Percentiles rank a stretch among this genome's conserved stretches.
These are phyloP conservation scores for Parmelia sp. DNA, from an alignment of 495 filamentous ascomycete species.

Conservation along the genomic window DNA sequence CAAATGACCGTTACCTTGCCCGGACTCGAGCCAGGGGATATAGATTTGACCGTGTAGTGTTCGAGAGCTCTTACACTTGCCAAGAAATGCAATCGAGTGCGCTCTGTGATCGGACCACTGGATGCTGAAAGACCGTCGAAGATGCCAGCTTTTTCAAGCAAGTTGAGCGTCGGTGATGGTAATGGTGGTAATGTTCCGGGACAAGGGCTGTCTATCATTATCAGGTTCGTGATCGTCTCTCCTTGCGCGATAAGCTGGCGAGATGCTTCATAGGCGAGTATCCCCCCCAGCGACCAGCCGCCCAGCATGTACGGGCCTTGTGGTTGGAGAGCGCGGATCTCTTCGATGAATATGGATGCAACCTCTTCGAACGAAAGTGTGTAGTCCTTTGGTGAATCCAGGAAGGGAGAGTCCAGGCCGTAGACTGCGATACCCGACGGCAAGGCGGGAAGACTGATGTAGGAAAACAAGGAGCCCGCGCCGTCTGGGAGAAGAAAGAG, in stretches of 20 bases:
- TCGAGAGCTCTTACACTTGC: slow-evolving; percentile 54
- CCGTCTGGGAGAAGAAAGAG: slow-evolving; percentile 31
- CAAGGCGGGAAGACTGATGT: slow-evolving; percentile 29
- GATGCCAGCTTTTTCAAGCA: slow-evolving; percentile 58
- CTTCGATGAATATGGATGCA: slow-evolving; percentile 53
- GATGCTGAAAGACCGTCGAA: slow-evolving; percentile 45
- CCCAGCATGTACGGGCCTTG: slow-evolving; percentile 62
- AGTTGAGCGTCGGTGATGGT: slow-evolving; percentile 55
- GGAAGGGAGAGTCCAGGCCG: slow-evolving; percentile 36
- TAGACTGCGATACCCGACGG: slow-evolving; percentile 27
- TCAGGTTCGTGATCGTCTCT: slow-evolving; percentile 55
- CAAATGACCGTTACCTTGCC: slow-evolving; percentile 53
- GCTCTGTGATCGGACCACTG: slow-evolving; percentile 22
- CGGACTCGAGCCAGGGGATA: slow-evolving; percentile 1
- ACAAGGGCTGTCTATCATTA: slow-evolving; percentile 51
- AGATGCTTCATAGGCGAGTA: slow-evolving; percentile 77
- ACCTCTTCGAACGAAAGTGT: slow-evolving; percentile 44
- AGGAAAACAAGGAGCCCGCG: slow-evolving; percentile 27
- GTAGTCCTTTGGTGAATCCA: slow-evolving; percentile 48
- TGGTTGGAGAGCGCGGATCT: slow-evolving; percentile 65
- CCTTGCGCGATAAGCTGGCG: slow-evolving; percentile 61
- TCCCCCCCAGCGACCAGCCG: slow-evolving; percentile 80
- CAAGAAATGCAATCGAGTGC: slow-evolving; percentile 50
- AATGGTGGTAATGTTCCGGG: slow-evolving; percentile 57
- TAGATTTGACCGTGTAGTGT: slow-evolving; percentile 51